Evolutionary conservation across 176 grass and related monocot species (phyloP).

Genomic region (Oryza meridionalis): DNA sequence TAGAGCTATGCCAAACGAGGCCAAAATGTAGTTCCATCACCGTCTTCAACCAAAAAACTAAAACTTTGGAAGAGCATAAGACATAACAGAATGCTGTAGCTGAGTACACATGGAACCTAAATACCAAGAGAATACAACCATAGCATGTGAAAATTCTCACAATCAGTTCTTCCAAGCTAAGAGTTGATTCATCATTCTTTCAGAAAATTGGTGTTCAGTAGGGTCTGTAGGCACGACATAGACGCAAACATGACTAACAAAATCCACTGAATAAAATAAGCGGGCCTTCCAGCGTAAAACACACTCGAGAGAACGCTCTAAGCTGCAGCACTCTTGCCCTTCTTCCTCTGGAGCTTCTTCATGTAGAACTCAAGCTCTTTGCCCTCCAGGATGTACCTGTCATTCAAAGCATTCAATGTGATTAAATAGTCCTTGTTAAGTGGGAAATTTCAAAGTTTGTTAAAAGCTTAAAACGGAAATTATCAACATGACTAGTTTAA

Average conservation of each 20-base stretch:
- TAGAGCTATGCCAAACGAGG: too few relatives aligned
- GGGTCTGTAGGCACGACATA: constrained; percentile 35
- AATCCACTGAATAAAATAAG: constrained; percentile 27
- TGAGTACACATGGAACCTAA: background rate
- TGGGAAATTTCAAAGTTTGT: background rate
- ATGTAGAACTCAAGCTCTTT: constrained; percentile 93
- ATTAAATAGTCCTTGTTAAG: background rate
- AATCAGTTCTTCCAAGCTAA: constrained; percentile 16
- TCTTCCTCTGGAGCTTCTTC: constrained; percentile 94
- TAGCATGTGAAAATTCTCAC: background rate
- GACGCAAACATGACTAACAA: constrained; percentile 21
- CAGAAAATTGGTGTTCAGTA: constrained; percentile 17
- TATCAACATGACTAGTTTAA: background rate
- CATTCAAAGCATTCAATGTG: background rate
- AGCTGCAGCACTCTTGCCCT: constrained; percentile 75
- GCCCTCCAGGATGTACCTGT: constrained; percentile 85
- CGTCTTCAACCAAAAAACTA: background rate
- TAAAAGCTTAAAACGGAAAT: background rate
- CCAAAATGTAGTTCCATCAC: background rate
- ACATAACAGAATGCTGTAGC: background rate
- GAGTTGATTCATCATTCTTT: constrained; percentile 25
- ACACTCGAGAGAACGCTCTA: constrained; percentile 30
- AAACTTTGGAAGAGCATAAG: background rate
- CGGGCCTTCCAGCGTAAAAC: background rate
- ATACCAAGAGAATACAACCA: background rate